phyloP scores from a whole-genome alignment of 345 rosid genomes.

The Aethionema arabicum region DNA sequence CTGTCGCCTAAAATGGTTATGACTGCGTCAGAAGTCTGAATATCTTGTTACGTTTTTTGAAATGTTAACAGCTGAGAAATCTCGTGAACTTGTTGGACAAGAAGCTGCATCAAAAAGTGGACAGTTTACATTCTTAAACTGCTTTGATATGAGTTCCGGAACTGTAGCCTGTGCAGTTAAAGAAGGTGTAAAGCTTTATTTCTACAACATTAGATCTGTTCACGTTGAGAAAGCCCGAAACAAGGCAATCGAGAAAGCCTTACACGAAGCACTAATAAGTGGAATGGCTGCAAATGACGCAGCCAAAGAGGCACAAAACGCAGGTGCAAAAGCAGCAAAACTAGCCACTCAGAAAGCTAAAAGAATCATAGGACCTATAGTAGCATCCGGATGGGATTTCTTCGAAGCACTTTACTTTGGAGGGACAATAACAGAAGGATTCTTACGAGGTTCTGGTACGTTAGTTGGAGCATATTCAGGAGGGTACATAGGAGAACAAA shows the following conservation, averaged over 20 bases:
- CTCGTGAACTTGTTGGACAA: slow-evolving; percentile 76
- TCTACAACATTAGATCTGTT: slow-evolving; percentile 69
- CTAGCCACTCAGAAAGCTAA: slow-evolving; percentile 69
- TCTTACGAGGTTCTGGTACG: slow-evolving; percentile 88
- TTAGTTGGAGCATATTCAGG: slow-evolving; percentile 81
- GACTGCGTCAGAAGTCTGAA: slow-evolving; percentile 2
- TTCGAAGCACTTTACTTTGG: slow-evolving; percentile 92
- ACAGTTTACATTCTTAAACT: slow-evolving; percentile 72
- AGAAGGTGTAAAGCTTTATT: slow-evolving; percentile 88
- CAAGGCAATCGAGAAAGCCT: slow-evolving; percentile 60
- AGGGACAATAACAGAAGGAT: slow-evolving; percentile 78
- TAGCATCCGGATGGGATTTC: slow-evolving; percentile 96
- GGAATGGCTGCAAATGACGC: slow-evolving; percentile 65
- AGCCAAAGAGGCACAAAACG: slow-evolving; percentile 68
- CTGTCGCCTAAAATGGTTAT: background rate
- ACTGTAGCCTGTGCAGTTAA: slow-evolving; percentile 75
- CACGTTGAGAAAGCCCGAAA: slow-evolving; percentile 77
- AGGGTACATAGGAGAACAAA: slow-evolving; percentile 72
- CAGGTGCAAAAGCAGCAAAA: slow-evolving; percentile 87
- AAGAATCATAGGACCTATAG: slow-evolving; percentile 82
- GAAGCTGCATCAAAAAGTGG: slow-evolving; percentile 88
- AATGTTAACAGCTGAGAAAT: slow-evolving; percentile 71
- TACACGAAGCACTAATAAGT: slow-evolving; percentile 61
- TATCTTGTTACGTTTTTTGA: background rate
- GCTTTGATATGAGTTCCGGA: slow-evolving; percentile 92